These are phyloP conservation scores for Talaromyces funiculosus DNA, from an alignment of 2,329 filamentous ascomycete genomes.

Conservation along the genomic window DNA sequence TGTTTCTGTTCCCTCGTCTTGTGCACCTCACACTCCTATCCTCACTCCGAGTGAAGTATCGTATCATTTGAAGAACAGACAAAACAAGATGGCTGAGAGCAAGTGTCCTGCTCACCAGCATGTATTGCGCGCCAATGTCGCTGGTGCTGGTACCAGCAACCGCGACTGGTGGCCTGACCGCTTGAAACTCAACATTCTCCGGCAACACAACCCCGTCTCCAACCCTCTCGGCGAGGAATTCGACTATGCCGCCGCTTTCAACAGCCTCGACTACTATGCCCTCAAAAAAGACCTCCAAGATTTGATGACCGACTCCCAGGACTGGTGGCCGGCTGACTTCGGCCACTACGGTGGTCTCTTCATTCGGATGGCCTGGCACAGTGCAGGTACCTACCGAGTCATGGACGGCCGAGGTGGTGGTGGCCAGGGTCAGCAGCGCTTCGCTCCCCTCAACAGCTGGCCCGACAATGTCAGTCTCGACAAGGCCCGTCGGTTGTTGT, in stretches of 20 bases:
- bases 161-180: constrained; percentile 69
- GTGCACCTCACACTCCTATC: background rate
- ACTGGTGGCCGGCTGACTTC: constrained; percentile 78
- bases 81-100: constrained; percentile 6
- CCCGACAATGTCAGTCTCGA: constrained; percentile 73
- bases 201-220: constrained; percentile 59
- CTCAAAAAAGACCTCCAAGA: constrained; percentile 68
- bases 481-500: constrained; percentile 73
- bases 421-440: constrained; percentile 70
- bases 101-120: constrained; percentile 10
- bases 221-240: constrained; percentile 63
- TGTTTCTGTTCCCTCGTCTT: background rate
- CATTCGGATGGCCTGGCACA: constrained; percentile 77
- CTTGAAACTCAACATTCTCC: constrained; percentile 64
- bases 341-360: constrained; percentile 77
- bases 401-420: constrained; percentile 69
- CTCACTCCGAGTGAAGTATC: background rate
- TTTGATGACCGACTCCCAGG: constrained; percentile 72
- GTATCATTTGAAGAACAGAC: background rate
- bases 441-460: constrained; percentile 77
- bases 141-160: constrained; percentile 62
- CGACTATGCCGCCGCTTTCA: constrained; percentile 68
- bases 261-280: constrained; percentile 62
- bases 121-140: constrained; percentile 25
- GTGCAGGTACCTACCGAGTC: constrained; percentile 71